A percentile compares a stretch with the other conserved stretches of the same genome.
Conservation (phyloP, 1,284 basidiomycete species). For the Trametes versicolor region DNA sequence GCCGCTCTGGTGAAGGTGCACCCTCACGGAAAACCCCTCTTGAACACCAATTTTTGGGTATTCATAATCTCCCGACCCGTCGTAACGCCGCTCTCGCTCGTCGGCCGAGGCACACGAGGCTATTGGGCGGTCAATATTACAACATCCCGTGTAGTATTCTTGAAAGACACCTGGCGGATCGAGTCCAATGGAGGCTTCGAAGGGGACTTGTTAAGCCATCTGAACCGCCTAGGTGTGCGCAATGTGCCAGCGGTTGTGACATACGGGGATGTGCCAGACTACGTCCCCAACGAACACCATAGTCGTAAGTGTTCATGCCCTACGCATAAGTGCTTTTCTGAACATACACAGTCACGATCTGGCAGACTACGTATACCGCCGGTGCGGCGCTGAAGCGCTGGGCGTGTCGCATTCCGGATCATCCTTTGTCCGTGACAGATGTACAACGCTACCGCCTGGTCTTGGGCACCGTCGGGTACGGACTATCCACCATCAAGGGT, state of each 20-base stretch:
- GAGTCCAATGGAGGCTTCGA: constrained; percentile 7
- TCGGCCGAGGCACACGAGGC: constrained; percentile 14
- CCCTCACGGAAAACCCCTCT: background rate
- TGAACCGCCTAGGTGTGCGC: constrained; percentile 4
- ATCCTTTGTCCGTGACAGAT: background rate
- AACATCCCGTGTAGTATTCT: constrained; percentile 7
- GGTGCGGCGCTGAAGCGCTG: background rate
- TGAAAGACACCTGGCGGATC: constrained; percentile 29
- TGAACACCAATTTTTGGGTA: background rate
- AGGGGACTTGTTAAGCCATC: constrained; percentile 7
- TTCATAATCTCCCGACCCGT: constrained; percentile 24
- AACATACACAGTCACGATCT: background rate
- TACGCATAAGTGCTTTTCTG: background rate
- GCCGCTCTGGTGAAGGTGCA: background rate
- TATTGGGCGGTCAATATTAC: constrained; percentile 22
- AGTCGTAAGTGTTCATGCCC: constrained; percentile 3
- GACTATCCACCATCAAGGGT: background rate
- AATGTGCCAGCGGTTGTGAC: constrained; percentile 13
- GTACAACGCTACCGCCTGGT: constrained; percentile 5
- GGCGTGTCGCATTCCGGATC: background rate
- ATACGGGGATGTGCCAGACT: constrained; percentile 16
- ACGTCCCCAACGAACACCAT: background rate
- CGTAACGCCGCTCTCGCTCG: background rate
- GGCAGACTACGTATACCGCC: background rate
- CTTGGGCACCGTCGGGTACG: background rate